Conservation (phyloP, 768 basidiomycete genomes). For the Auricularia heimuer region DNA sequence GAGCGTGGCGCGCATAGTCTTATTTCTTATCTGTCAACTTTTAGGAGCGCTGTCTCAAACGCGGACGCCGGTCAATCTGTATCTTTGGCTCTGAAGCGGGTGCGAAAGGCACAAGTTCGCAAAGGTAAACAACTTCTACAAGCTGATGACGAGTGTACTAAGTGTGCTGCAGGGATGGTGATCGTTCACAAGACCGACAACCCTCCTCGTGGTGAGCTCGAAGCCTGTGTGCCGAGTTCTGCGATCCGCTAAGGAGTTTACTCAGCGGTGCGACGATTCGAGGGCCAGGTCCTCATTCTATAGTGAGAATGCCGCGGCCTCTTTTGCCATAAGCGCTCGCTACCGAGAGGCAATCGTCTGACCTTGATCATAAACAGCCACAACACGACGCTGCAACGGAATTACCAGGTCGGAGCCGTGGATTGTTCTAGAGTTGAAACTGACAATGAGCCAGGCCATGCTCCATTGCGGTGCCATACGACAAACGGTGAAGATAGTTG, state of each 20-base stretch:
- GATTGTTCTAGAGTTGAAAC: not conserved
- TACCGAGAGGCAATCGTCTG: not conserved
- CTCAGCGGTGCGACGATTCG: conserved; percentile 74
- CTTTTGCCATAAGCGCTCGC: not conserved
- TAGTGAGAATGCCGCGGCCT: conserved; percentile 44
- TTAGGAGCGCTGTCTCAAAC: conserved; percentile 64
- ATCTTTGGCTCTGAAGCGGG: conserved; percentile 83
- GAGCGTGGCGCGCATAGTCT: not conserved
- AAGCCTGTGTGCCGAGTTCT: not conserved
- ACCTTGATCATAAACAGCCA: conserved; percentile 37
- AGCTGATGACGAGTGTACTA: not conserved
- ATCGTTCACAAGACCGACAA: conserved; percentile 70
- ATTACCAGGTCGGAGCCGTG: conserved; percentile 62
- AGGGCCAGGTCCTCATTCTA: conserved; percentile 87
- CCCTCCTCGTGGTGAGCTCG: conserved; percentile 56
- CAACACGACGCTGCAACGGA: conserved; percentile 85
- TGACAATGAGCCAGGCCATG: conserved; percentile 53
- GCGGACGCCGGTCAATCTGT: conserved; percentile 97
- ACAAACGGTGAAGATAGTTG: conserved; percentile 86
- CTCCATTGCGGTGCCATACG: conserved; percentile 86
- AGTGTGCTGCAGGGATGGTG: conserved; percentile 53
- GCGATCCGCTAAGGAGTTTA: not conserved
- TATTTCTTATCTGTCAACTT: not conserved
- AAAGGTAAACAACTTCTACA: conserved; percentile 38
- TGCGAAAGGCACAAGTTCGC: conserved; percentile 67